Conservation (phyloP, 2,329 filamentous ascomycete species). For the Fusarium sacchari region DNA sequence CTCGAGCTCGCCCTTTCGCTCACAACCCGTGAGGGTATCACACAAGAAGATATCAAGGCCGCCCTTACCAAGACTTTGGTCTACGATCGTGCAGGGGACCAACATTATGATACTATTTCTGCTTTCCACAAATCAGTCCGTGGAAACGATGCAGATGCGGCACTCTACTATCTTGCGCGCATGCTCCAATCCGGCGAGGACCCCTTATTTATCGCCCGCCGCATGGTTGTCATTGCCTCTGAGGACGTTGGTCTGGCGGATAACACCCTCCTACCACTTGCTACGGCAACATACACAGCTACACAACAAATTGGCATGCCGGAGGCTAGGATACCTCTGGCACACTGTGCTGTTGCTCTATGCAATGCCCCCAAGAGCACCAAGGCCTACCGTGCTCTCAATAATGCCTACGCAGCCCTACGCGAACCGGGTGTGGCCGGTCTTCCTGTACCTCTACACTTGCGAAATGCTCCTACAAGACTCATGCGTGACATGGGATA, state of each 20-base stretch:
- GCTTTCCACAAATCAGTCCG: constrained; percentile 97
- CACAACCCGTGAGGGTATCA: constrained; percentile 66
- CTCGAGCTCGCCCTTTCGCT: constrained; percentile 89
- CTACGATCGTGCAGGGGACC: constrained; percentile 93
- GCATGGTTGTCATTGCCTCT: constrained; percentile 93
- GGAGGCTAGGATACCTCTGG: constrained; percentile 91
- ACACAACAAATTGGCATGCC: constrained; percentile 95
- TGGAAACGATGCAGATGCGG: constrained; percentile 85
- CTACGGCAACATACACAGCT: constrained; percentile 86
- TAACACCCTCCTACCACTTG: constrained; percentile 82
- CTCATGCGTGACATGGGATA: constrained; percentile 95
- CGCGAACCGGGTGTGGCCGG: constrained; percentile 84
- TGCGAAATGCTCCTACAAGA: constrained; percentile 90
- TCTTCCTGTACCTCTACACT: constrained; percentile 84
- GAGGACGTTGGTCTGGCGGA: constrained; percentile 95
- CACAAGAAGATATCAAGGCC: constrained; percentile 80
- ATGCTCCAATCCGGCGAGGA: constrained; percentile 98
- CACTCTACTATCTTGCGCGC: constrained; percentile 92
- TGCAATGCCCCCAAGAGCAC: constrained; percentile 87
- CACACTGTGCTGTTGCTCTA: constrained; percentile 85
- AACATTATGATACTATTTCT: constrained; percentile 97
- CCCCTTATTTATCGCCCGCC: constrained; percentile 88
- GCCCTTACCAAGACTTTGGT: constrained; percentile 91
- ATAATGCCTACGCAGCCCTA: constrained; percentile 81
- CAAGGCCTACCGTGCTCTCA: constrained; percentile 82